Base-by-base conservation (phyloP, 2,329 filamentous ascomycete genomes). In the Didymella pinodella region DNA sequence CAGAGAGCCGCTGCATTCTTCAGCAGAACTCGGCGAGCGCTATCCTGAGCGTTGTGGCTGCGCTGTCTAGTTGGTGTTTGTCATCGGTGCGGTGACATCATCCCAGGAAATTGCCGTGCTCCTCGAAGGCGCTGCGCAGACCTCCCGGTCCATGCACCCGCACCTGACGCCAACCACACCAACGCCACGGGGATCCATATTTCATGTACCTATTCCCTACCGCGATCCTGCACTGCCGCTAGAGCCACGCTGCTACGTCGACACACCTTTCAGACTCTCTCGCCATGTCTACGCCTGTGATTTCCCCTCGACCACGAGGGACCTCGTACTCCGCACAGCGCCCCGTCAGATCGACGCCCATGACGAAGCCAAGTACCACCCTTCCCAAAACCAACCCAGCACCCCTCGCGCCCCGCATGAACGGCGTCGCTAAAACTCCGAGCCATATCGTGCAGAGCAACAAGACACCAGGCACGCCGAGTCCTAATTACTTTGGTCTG, bases 401-500 rank as follows among this genome's bases (percentile, higher is more conserved):
- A 4, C 62, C 72, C n/a, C 70, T 76, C 48, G 66, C 70, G 16
- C 66, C 71, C 56, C 71, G 70, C 57, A 72, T 71, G 65, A 66
- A 75, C 54, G 74, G 74, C 38, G 63, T 75, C n/a, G 61, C 68
- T 38, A 75, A 72, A 55, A 71, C 74, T 5, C 73, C 75, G 12
- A 66, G 59, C 62, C 67, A 69, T 61, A 65, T 70, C 26, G 60
- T 57, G 18, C 60, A 69, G 14, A 68, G 61, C 55, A 57, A 60
- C 38, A 73, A 75, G 46, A 65, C 70, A n/a, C 67, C 71, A 4
- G 67, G 68, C 43, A 76, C 72, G 4, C 75, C 83, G 25, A 94
- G 91, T 73, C 91, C 92, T 12, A 96, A 93, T 75, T 97, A 97
- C 77, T 97, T 97, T 75, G 91, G 90, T 55, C 86, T 96, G 59